These are phyloP conservation scores for Spizellomyces punctatus DNA, from an alignment of 192 early-diverging fungal genomes.

Conservation along the genomic window DNA sequence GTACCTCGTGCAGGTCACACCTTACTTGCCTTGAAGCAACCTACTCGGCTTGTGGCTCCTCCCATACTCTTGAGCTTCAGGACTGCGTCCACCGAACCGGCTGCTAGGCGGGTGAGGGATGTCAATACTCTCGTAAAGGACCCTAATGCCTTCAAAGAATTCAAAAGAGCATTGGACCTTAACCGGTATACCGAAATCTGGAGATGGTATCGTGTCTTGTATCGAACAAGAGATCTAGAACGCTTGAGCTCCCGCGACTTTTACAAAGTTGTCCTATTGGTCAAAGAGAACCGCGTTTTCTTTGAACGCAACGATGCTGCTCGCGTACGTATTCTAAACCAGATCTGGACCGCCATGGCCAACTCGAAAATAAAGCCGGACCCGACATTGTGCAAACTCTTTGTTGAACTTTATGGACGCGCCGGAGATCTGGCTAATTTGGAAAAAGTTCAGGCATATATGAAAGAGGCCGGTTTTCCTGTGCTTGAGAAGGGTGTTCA, in stretches of 20 bases:
- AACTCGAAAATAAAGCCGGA: neutral
- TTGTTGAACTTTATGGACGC: neutral
- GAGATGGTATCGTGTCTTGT: neutral
- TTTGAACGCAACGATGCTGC: neutral
- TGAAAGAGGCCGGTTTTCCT: neutral
- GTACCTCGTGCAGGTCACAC: no score
- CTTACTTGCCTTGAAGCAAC: no score
- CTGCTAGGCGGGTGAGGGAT: no score
- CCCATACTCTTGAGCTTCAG: no score
- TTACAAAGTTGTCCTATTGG: neutral
- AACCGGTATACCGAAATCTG: neutral
- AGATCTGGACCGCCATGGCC: neutral
- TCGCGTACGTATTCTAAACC: neutral
- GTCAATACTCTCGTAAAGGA: no score
- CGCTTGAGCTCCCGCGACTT: neutral
- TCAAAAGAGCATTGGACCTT: neutral
- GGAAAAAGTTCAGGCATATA: neutral
- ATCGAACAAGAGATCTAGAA: neutral
- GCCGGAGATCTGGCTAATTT: neutral
- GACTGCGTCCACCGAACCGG: no score
- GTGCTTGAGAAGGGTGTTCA: neutral
- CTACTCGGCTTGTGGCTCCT: no score
- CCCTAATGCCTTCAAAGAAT: neutral
- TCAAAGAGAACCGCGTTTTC: neutral
- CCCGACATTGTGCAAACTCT: neutral